These are phyloP conservation scores for Sporothrix brunneoviolacea DNA, from an alignment of 2,329 filamentous ascomycete genomes.

Conservation along the genomic window DNA sequence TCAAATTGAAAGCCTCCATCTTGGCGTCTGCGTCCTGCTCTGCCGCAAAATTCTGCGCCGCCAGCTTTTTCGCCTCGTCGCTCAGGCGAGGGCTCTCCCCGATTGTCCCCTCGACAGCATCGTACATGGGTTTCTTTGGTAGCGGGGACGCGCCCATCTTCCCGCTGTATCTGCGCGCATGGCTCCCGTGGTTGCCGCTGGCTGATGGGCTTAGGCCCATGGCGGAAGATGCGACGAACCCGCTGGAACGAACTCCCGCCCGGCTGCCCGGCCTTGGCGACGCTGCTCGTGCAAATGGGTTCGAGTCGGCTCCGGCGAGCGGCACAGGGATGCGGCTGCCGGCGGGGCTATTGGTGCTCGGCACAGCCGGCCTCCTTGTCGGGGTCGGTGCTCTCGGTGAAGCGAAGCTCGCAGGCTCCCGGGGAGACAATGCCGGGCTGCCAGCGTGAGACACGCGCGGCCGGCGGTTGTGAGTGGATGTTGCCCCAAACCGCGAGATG, in stretches of 20 bases:
- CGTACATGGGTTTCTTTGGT: not conserved
- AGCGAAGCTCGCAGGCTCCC: constrained; percentile 48
- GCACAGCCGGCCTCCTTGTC: too few species aligned
- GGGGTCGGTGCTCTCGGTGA: constrained; percentile 38
- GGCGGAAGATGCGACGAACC: too few species aligned
- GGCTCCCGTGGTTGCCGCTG: constrained; percentile 31
- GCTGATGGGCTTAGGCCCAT: constrained; percentile 12
- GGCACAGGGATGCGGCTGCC: constrained; percentile 39
- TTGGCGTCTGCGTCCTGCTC: constrained; percentile 74
- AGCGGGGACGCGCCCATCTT: constrained; percentile 34
- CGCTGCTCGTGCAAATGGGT: constrained; percentile 14
- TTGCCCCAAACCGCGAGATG: constrained; percentile 29
- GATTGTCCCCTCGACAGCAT: constrained; percentile 13
- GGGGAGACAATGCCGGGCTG: constrained; percentile 33
- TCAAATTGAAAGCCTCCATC: constrained; percentile 71
- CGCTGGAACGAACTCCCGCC: not conserved
- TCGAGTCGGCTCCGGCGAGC: not conserved
- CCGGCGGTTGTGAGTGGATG: constrained; percentile 18
- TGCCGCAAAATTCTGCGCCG: constrained; percentile 63
- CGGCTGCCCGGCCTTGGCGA: constrained; percentile 13
- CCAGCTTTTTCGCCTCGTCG: constrained; percentile 65
- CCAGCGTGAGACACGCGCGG: constrained; percentile 40
- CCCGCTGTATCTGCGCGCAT: constrained; percentile 41
- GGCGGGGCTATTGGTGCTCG: constrained; percentile 12
- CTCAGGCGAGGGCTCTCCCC: constrained; percentile 46